phyloP scores from a whole-genome alignment of 441 rosid species.

The Theobroma grandiflorum region DNA sequence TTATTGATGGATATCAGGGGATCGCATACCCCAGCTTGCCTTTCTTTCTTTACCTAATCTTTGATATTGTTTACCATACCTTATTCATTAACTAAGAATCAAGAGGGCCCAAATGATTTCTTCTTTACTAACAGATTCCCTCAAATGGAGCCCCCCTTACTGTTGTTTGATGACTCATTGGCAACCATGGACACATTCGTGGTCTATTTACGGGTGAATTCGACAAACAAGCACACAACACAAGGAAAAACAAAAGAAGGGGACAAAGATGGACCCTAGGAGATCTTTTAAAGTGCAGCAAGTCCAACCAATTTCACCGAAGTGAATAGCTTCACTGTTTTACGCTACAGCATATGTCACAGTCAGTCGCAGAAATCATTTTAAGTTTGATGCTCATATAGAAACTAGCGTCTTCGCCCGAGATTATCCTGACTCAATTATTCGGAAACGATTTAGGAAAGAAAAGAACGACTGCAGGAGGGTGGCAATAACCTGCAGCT shows the following conservation, averaged over 20 bases:
- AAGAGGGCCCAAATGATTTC: background rate
- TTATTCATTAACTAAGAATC: background rate
- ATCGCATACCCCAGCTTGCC: background rate
- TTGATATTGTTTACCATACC: background rate
- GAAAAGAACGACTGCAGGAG: background rate
- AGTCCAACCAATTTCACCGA: constrained; percentile 1
- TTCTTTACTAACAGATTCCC: background rate
- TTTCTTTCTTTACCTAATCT: background rate
- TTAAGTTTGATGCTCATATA: background rate
- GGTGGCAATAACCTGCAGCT: constrained; percentile 7
- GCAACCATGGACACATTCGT: background rate
- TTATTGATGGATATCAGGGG: background rate
- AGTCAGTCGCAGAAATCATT: background rate
- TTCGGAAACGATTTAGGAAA: constrained; percentile 4
- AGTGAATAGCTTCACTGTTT: background rate
- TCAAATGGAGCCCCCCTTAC: background rate
- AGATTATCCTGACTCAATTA: constrained; percentile 8
- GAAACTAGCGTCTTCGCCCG: background rate
- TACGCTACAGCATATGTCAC: background rate
- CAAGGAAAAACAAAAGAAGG: background rate
- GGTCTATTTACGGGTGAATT: background rate
- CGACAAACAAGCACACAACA: background rate
- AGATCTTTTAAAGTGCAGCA: background rate
- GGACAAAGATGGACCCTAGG: background rate
- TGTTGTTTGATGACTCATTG: background rate